Evolutionary conservation across 2,329 filamentous ascomycete genomes (phyloP).

Genomic region (Davidsoniella neocaledoniae): DNA sequence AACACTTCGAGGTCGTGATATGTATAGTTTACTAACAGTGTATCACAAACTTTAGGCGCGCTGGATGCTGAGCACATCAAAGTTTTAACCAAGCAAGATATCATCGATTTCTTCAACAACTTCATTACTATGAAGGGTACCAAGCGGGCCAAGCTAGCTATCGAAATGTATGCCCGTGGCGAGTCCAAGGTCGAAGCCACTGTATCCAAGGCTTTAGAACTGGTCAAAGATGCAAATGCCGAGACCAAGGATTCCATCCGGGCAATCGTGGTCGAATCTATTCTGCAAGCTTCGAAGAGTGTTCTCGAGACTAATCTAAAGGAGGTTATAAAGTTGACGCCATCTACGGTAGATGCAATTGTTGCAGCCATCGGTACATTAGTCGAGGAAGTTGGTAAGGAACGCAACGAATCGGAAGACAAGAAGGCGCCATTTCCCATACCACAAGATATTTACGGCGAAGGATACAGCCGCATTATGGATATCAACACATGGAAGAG

Average conservation of each 20-base stretch:
- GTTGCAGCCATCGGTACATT: conserved; percentile 1
- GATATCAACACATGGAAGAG: conserved; percentile 73
- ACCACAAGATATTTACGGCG: conserved; percentile 23
- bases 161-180: conserved; percentile 67
- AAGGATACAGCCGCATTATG: conserved; percentile 43
- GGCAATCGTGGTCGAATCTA: conserved; percentile 9
- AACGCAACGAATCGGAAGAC: conserved; percentile 18
- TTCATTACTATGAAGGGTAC: conserved; percentile 61
- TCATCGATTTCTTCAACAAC: conserved; percentile 61
- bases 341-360: conserved; percentile 20
- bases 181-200: conserved; percentile 18
- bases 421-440: conserved; percentile 15
- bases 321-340: background rate
- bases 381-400: conserved; percentile 20
- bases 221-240: background rate
- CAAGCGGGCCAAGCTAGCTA: conserved; percentile 62
- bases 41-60: conserved; percentile 33
- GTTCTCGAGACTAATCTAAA: conserved; percentile 1
- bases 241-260: conserved; percentile 14
- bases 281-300: conserved; percentile 4
- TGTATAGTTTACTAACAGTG: background rate
- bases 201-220: conserved; percentile 6
- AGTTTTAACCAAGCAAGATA: conserved; percentile 58
- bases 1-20: background rate
- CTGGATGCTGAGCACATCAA: conserved; percentile 62